A percentile compares a stretch with the other conserved stretches of the same genome.
Evolutionary conservation across 2,329 filamentous ascomycete species (phyloP).

Genomic region (Talaromyces sp.): DNA sequence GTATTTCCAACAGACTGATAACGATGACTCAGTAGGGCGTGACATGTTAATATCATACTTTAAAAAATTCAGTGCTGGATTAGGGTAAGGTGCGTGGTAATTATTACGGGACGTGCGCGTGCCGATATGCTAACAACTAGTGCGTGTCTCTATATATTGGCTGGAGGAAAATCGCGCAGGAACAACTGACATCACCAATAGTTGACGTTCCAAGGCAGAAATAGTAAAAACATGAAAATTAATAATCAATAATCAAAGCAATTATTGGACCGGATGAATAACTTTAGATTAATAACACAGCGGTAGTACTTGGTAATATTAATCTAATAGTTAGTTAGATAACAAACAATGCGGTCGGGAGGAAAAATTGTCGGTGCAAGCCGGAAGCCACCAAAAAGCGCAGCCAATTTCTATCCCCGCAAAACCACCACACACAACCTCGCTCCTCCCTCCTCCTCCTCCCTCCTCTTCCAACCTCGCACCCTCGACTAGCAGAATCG

Average conservation of each 20-base stretch:
- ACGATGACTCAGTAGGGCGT: too few relatives aligned
- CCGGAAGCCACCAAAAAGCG: not conserved
- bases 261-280: not conserved
- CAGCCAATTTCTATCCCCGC: not conserved
- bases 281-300: not conserved
- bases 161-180: not conserved
- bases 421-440: not conserved
- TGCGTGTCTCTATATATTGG: not conserved
- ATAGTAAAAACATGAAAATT: not conserved
- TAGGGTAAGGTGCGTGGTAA: not conserved
- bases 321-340: not conserved
- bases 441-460: not conserved
- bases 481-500: not conserved
- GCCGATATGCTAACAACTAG: not conserved
- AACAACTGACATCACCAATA: not conserved
- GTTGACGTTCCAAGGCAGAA: not conserved
- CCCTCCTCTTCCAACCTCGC: not conserved
- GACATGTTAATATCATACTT: too few relatives aligned
- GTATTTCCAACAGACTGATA: too few relatives aligned
- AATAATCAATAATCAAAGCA: not conserved
- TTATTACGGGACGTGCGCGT: too few relatives aligned
- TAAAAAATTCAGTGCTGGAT: not conserved
- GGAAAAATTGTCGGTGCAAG: not conserved
- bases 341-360: not conserved
- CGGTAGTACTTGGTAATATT: too few relatives aligned